Percentiles rank a stretch among this genome's conserved stretches.
These are phyloP conservation scores for Pseudogymnoascus sp. DNA, from an alignment of 2,329 filamentous ascomycete species.

Conservation along the genomic window DNA sequence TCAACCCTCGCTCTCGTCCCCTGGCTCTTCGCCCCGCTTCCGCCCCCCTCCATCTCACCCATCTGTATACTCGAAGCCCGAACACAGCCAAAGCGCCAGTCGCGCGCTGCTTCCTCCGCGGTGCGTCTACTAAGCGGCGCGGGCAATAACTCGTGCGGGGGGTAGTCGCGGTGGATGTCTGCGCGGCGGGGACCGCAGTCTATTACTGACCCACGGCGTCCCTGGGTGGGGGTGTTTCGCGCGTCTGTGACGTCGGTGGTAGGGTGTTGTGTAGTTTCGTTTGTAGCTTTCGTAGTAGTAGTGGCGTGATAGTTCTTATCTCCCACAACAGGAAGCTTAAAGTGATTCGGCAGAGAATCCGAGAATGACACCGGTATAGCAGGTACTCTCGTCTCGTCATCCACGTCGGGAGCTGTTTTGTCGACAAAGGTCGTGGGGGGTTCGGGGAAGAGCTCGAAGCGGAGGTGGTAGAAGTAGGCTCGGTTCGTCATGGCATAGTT, in stretches of 20 bases:
- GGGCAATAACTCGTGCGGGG: neutral
- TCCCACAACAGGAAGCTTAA: neutral
- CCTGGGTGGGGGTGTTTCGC: neutral
- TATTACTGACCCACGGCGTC: slow-evolving; percentile 33
- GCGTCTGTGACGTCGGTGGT: neutral
- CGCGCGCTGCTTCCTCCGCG: slow-evolving; percentile 44
- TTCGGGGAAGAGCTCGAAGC: slow-evolving; percentile 54
- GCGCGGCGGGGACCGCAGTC: slow-evolving; percentile 40
- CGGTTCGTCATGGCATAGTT: slow-evolving; percentile 21
- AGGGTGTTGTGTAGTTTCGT: neutral
- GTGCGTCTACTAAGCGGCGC: slow-evolving; percentile 20
- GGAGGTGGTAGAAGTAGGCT: slow-evolving; percentile 59
- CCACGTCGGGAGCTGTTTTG: neutral
- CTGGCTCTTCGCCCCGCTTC: slow-evolving; percentile 23
- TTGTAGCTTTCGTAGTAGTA: neutral
- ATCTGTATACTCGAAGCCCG: slow-evolving; percentile 78
- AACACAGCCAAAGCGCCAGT: slow-evolving; percentile 79
- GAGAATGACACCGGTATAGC: neutral
- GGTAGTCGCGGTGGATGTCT: neutral
- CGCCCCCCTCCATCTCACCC: slow-evolving; percentile 34
- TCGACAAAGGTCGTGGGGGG: slow-evolving; percentile 24
- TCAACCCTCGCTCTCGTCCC: slow-evolving; percentile 72
- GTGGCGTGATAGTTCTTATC: neutral
- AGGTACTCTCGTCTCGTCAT: neutral
- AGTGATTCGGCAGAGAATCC: neutral